Conservation (phyloP, 129 eudicot genomes). For the Flaveria ramosissima region DNA sequence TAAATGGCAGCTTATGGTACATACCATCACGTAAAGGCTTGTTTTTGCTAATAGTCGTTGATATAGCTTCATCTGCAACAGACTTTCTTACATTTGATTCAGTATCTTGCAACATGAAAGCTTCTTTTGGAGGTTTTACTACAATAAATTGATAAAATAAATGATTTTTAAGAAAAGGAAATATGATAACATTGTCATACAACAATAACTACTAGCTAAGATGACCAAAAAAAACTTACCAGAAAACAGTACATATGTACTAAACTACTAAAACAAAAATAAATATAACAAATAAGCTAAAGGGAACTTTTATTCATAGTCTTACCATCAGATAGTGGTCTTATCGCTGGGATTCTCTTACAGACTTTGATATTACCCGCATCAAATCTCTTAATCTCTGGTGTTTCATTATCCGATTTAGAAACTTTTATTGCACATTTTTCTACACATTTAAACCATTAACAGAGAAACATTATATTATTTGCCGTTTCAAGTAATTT, state of each 20-base stretch:
- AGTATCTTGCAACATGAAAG: constrained; percentile 33
- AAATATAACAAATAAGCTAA: constrained; percentile 12
- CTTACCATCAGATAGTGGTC: constrained; percentile 44
- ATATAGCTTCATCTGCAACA: constrained; percentile 33
- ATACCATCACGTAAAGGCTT: constrained; percentile 72
- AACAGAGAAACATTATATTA: constrained; percentile 17
- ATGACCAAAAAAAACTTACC: constrained; percentile 9
- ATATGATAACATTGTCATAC: neutral
- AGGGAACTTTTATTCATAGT: constrained; percentile 14
- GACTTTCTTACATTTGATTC: constrained; percentile 32
- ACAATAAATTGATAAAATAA: constrained; percentile 33
- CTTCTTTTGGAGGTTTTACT: constrained; percentile 41
- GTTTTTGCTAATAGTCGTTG: constrained; percentile 26
- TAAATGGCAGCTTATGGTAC: constrained; percentile 35
- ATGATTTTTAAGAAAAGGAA: neutral
- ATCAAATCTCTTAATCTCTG: constrained; percentile 22
- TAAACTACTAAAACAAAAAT: constrained; percentile 13
- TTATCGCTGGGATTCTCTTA: constrained; percentile 30
- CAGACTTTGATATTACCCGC: constrained; percentile 29
- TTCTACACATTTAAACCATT: constrained; percentile 39
- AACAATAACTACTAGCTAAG: constrained; percentile 1
- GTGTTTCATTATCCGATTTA: constrained; percentile 28
- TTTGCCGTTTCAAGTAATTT: constrained; percentile 21
- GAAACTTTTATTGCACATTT: constrained; percentile 28
- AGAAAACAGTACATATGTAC: neutral